phyloP scores from a whole-genome alignment of 176 grass and related monocot species.

The Zizania latifolia region DNA sequence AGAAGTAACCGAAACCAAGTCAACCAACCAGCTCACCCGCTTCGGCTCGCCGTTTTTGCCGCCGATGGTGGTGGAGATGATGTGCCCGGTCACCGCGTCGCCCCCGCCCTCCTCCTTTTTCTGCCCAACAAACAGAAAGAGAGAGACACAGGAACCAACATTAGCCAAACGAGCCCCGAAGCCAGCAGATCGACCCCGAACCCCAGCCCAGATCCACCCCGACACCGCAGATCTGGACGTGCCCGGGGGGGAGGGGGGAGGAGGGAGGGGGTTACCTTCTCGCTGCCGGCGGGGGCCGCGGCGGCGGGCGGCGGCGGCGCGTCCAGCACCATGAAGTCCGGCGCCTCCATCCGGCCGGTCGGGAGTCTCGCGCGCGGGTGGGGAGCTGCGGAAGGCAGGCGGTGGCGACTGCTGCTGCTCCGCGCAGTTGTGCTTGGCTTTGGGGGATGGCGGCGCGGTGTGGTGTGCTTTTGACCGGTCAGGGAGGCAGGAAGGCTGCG shows the following conservation, averaged over 20 bases:
- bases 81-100: conserved; percentile 75
- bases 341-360: conserved; percentile 38
- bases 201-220: conserved; percentile 3
- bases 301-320: not conserved
- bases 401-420: not conserved
- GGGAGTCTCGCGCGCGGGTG: not conserved
- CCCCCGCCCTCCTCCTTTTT: conserved; percentile 36
- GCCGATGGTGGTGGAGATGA: conserved; percentile 97
- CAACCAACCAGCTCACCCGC: conserved; percentile 38
- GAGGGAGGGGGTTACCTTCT: conserved; percentile 40
- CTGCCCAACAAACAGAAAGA: not conserved
- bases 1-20: not conserved
- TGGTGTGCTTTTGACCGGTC: conserved; percentile 44
- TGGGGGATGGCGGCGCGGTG: conserved; percentile 3
- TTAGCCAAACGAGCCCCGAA: conserved; percentile 2
- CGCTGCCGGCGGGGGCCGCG: not conserved
- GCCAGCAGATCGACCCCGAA: conserved; percentile 9
- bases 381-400: not conserved
- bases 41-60: conserved; percentile 99
- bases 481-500: not conserved
- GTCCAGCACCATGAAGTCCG: conserved; percentile 49
- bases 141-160: not conserved
- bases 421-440: not conserved
- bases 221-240: conserved; percentile 18
- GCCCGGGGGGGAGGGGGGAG: too few relatives aligned